Conservation (phyloP, 805 yeast genomes). For the Allodekkera sacchari region DNA sequence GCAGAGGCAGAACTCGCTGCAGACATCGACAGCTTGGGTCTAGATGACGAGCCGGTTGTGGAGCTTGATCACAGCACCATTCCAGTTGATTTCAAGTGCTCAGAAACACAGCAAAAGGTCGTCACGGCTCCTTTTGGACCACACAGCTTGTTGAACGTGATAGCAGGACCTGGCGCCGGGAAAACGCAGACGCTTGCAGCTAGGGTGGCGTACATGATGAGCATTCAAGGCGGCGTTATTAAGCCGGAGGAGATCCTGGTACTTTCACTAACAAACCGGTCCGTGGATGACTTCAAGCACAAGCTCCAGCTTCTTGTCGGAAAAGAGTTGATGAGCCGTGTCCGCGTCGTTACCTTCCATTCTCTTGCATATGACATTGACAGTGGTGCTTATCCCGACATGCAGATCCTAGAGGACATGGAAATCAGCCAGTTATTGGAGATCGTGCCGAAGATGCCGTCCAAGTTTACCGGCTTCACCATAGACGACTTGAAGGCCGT, state of each 20-base stretch:
- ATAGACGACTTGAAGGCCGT: no score
- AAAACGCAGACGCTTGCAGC: constrained; percentile 54
- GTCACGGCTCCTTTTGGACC: constrained; percentile 32
- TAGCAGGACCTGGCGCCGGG: constrained; percentile 73
- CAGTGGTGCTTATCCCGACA: constrained; percentile 25
- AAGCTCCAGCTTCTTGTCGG: constrained; percentile 28
- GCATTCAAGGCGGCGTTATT: constrained; percentile 22
- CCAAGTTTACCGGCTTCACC: no score
- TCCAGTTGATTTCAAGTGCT: constrained; percentile 21
- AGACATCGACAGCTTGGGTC: no score
- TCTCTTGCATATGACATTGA: constrained; percentile 47
- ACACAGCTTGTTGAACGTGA: constrained; percentile 37
- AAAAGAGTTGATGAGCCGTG: constrained; percentile 20
- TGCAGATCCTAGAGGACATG: constrained; percentile 43
- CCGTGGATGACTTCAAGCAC: constrained; percentile 41
- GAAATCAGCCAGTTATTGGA: constrained; percentile 14
- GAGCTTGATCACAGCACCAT: neutral
- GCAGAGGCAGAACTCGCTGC: no score
- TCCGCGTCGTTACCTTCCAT: constrained; percentile 54
- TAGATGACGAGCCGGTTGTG: no score
- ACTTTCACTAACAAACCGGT: constrained; percentile 60
- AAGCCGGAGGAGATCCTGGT: constrained; percentile 50
- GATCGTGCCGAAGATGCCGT: constrained; percentile 1
- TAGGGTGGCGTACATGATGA: constrained; percentile 41
- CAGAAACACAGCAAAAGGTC: constrained; percentile 38